These are phyloP conservation scores for Tripterygium wilfordii DNA, from an alignment of 177 flowering plant species.

Conservation along the genomic window DNA sequence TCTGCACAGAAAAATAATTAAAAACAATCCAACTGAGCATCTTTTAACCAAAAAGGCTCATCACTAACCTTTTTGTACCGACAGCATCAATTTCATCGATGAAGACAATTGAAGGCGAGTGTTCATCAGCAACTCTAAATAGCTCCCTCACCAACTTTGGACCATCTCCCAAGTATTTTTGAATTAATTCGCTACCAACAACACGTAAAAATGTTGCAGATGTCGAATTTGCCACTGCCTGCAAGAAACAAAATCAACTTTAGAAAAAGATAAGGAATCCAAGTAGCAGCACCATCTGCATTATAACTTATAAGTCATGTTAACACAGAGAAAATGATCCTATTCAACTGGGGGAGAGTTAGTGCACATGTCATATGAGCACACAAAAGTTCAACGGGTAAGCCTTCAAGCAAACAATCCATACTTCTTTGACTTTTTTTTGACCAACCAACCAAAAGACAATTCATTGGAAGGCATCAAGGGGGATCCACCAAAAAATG, in stretches of 20 bases:
- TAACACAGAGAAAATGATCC: no score
- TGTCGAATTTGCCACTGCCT: conserved; percentile 59
- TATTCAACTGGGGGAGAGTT: no score
- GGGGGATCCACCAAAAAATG: no score
- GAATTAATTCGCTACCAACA: conserved; percentile 55
- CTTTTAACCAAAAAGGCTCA: neutral
- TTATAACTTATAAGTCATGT: no score
- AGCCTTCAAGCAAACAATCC: neutral
- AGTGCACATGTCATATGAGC: neutral
- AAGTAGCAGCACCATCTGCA: no score
- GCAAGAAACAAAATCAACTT: neutral
- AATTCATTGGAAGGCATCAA: no score
- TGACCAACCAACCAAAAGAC: no score
- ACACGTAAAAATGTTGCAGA: conserved; percentile 60
- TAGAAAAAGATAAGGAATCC: no score
- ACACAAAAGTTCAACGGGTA: neutral
- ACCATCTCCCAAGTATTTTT: conserved; percentile 74
- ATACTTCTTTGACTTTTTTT: no score
- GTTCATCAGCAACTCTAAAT: conserved; percentile 67
- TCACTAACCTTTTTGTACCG: conserved; percentile 53
- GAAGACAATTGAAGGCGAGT: conserved; percentile 85
- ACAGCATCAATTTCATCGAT: conserved; percentile 70
- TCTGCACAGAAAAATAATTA: conserved; percentile 13
- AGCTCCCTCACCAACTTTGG: conserved; percentile 72
- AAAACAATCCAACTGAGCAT: neutral